Evolutionary conservation across 345 rosid genomes (phyloP).

Genomic region (Murraya koenigii): DNA sequence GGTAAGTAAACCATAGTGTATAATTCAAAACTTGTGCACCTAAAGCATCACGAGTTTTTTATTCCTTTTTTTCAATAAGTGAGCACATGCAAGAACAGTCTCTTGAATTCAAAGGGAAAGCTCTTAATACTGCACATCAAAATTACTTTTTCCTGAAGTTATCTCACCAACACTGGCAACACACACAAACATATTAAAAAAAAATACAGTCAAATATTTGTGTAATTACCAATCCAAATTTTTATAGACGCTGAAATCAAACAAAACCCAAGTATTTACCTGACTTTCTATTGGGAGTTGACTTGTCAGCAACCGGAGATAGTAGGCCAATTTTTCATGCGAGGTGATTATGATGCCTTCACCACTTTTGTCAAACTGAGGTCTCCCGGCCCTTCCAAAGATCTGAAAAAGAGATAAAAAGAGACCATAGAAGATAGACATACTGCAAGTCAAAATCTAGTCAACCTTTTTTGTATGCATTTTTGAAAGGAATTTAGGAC

Average conservation of each 20-base stretch:
- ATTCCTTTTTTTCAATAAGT: background rate
- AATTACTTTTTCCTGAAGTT: background rate
- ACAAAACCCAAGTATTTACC: conserved; percentile 40
- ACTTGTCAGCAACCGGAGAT: conserved; percentile 83
- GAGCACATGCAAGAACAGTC: background rate
- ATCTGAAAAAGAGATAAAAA: conserved; percentile 45
- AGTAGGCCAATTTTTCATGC: conserved; percentile 91
- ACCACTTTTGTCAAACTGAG: conserved; percentile 98
- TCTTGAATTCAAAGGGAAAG: background rate
- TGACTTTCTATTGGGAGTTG: conserved; percentile 99
- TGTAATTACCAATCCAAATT: too few species aligned
- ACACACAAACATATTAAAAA: background rate
- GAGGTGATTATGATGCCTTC: conserved; percentile 98
- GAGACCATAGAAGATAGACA: background rate
- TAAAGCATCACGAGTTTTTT: background rate
- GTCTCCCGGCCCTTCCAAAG: conserved; percentile 99
- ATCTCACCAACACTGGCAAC: background rate
- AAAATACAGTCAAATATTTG: background rate
- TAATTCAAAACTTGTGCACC: background rate
- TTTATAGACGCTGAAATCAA: conserved; percentile 14
- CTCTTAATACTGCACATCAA: background rate
- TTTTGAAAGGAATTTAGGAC: conserved; percentile 2
- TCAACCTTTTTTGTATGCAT: background rate
- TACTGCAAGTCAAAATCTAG: background rate
- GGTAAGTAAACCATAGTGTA: background rate